Conservation (phyloP, 768 basidiomycete genomes). For the Hygrophoropsis aurantiaca region DNA sequence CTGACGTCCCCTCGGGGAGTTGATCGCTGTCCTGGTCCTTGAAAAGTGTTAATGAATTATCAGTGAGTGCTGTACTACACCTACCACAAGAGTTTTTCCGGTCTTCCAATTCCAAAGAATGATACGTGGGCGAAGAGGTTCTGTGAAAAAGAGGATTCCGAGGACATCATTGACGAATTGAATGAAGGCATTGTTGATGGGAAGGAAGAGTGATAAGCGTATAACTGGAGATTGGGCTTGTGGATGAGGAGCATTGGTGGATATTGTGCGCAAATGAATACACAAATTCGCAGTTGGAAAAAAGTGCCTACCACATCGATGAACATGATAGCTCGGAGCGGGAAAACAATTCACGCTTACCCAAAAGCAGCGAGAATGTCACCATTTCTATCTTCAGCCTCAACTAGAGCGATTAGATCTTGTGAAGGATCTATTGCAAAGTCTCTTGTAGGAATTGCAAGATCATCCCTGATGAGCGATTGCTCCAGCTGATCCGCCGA, state of each 20-base stretch:
- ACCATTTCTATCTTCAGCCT: slow-evolving; percentile 16
- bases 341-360: background rate
- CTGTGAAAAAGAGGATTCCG: slow-evolving; percentile 43
- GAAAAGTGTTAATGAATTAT: background rate
- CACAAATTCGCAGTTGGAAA: slow-evolving; percentile 17
- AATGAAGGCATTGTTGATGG: slow-evolving; percentile 35
- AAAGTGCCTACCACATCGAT: background rate
- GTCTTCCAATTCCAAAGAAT: slow-evolving; percentile 54
- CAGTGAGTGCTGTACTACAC: slow-evolving; percentile 14
- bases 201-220: slow-evolving; percentile 21
- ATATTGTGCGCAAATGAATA: slow-evolving; percentile 48
- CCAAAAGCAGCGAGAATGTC: slow-evolving; percentile 5
- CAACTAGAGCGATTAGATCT: slow-evolving; percentile 51
- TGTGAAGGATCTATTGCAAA: slow-evolving; percentile 69
- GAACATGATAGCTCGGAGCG: background rate
- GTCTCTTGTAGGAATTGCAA: slow-evolving; percentile 47
- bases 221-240: slow-evolving; percentile 32
- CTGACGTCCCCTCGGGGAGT: slow-evolving; percentile 31
- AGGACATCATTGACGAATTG: slow-evolving; percentile 57
- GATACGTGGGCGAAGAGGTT: slow-evolving; percentile 22
- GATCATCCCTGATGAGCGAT: slow-evolving; percentile 27
- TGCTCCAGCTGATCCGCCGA: slow-evolving; percentile 6
- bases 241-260: slow-evolving; percentile 42
- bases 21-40: slow-evolving; percentile 28
- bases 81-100: slow-evolving; percentile 41